Conservation (phyloP, 1,284 basidiomycete species). For the Ceratobasidium sp. region DNA sequence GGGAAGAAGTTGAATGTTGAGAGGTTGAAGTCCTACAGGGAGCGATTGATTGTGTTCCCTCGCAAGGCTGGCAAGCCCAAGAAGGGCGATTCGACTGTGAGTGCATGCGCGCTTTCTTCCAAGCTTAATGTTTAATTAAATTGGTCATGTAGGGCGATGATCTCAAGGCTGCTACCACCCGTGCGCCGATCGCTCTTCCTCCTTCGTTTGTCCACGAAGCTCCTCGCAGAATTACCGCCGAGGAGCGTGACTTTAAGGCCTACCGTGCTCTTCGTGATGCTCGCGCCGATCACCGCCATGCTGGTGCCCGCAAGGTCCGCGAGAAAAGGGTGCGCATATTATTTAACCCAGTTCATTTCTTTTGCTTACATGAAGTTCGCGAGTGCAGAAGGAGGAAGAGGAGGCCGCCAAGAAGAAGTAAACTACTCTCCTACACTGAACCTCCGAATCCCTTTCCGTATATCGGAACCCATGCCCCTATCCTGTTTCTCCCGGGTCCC, state of each 20-base stretch:
- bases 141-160: conserved; percentile 71
- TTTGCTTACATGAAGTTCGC: conserved; percentile 11
- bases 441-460: not conserved
- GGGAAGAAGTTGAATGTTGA: conserved; percentile 95
- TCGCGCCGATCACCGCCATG: conserved; percentile 83
- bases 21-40: conserved; percentile 92
- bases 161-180: conserved; percentile 79
- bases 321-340: conserved; percentile 69
- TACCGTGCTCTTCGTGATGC: conserved; percentile 88
- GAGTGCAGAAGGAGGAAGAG: conserved; percentile 81
- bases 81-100: conserved; percentile 87
- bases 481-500: conserved; percentile 10
- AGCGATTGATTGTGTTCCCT: conserved; percentile 88
- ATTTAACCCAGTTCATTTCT: conserved; percentile 18
- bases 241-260: conserved; percentile 88
- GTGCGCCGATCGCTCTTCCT: conserved; percentile 72
- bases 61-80: conserved; percentile 95
- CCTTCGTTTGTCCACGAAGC: conserved; percentile 72
- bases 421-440: conserved; percentile 47
- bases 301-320: conserved; percentile 82
- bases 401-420: conserved; percentile 93
- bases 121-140: conserved; percentile 37
- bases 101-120: conserved; percentile 50
- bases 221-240: conserved; percentile 91
- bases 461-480: no score